These are phyloP conservation scores for Austroboletus eburneus DNA, from an alignment of 768 basidiomycete species.

Conservation along the genomic window DNA sequence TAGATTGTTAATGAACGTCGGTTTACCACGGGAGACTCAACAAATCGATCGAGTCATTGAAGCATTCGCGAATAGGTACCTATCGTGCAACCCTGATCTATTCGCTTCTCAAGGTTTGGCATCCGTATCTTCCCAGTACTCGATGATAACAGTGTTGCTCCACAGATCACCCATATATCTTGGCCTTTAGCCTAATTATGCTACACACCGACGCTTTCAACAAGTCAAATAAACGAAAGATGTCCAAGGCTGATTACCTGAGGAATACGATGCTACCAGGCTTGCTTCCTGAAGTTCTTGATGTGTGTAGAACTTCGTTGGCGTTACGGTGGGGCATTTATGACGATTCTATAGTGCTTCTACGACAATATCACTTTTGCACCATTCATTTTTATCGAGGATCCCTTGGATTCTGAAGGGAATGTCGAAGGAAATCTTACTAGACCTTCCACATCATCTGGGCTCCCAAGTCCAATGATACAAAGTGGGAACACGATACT, in stretches of 20 bases:
- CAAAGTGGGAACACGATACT: constrained; percentile 37
- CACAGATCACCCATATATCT: constrained; percentile 88
- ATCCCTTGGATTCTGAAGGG: constrained; percentile 68
- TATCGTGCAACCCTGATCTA: constrained; percentile 75
- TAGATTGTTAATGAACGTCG: constrained; percentile 84
- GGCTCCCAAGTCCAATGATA: constrained; percentile 27
- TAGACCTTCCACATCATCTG: constrained; percentile 36
- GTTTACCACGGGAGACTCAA: constrained; percentile 92
- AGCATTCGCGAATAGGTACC: constrained; percentile 84
- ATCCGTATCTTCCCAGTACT: not conserved
- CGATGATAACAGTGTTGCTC: not conserved
- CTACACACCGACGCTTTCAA: constrained; percentile 98
- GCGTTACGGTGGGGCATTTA: not conserved
- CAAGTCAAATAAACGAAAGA: constrained; percentile 94
- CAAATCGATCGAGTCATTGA: constrained; percentile 98
- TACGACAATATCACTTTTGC: constrained; percentile 96
- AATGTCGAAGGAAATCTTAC: constrained; percentile 37
- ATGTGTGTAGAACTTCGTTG: constrained; percentile 47
- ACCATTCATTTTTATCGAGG: constrained; percentile 96
- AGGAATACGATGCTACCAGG: constrained; percentile 90
- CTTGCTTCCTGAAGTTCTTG: constrained; percentile 75
- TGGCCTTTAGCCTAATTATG: constrained; percentile 98
- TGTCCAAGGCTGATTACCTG: constrained; percentile 93
- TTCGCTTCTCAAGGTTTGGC: constrained; percentile 71
- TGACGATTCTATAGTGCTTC: constrained; percentile 58